A percentile compares a stretch with the other conserved stretches of the same genome.
These are phyloP conservation scores for Boechera stricta DNA, from an alignment of 345 rosid genomes.

Conservation along the genomic window DNA sequence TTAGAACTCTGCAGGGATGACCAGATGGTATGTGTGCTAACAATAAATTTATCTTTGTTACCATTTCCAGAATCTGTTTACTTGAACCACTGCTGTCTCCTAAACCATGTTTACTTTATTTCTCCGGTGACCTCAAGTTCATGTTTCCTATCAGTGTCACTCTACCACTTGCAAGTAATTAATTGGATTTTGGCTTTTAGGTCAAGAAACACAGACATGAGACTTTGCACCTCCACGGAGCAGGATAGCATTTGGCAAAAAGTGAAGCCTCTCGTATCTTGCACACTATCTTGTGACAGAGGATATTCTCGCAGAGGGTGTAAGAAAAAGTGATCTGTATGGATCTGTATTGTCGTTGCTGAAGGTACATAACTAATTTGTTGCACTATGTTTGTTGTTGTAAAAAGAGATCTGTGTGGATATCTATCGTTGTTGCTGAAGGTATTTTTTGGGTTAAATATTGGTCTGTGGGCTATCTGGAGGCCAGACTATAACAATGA, in stretches of 20 bases:
- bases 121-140: background rate
- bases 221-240: slow-evolving; percentile 81
- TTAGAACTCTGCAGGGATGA: slow-evolving; percentile 95
- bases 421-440: slow-evolving; percentile 1
- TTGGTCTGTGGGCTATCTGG: background rate
- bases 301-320: slow-evolving; percentile 81
- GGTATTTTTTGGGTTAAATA: background rate
- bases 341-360: slow-evolving; percentile 88
- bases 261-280: slow-evolving; percentile 85
- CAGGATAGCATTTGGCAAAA: slow-evolving; percentile 76
- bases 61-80: background rate
- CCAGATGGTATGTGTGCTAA: slow-evolving; percentile 65
- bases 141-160: background rate
- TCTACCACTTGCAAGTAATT: slow-evolving; percentile 23
- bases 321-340: slow-evolving; percentile 90
- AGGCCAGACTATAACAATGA: slow-evolving; percentile 23
- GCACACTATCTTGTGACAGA: slow-evolving; percentile 81
- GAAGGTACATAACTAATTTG: slow-evolving; percentile 56
- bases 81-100: background rate
- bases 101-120: slow-evolving; percentile 3
- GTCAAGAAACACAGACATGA: slow-evolving; percentile 85
- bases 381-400: background rate
- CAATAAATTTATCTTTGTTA: background rate
- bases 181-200: slow-evolving; percentile 47
- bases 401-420: background rate